Evolutionary conservation across 352 stramenopile genomes (phyloP).

Genomic region (Globisporangium canariense): DNA sequence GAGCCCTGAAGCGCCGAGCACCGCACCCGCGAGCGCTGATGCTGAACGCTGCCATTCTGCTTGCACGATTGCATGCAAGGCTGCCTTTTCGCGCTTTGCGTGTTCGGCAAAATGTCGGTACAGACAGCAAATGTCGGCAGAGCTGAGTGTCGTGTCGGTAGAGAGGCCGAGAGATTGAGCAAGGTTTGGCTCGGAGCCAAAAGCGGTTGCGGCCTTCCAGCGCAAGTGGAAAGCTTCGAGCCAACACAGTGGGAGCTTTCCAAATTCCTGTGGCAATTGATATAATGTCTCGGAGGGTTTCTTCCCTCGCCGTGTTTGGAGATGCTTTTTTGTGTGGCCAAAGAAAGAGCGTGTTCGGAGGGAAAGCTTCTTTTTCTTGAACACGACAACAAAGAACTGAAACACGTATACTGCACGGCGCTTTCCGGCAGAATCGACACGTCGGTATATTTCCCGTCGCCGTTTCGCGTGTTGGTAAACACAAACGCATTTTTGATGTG

Average conservation of each 20-base stretch:
- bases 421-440: background rate
- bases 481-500: too few relatives aligned
- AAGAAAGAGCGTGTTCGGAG: constrained; percentile 8
- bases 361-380: background rate
- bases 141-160: background rate
- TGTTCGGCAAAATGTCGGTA: constrained; percentile 13
- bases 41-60: background rate
- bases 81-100: background rate
- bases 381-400: background rate
- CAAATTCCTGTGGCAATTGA: background rate
- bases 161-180: background rate
- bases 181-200: background rate
- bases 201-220: background rate
- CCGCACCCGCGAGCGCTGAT: background rate
- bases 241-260: background rate
- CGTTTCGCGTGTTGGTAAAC: background rate
- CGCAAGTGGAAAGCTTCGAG: background rate
- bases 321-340: constrained; percentile 3
- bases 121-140: background rate
- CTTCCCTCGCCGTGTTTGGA: constrained; percentile 1
- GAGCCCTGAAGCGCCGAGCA: background rate
- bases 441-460: background rate
- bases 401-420: background rate
- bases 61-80: background rate
- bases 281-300: background rate